Percentiles rank a stretch among this genome's conserved stretches.
Conservation (phyloP, 139 green algal species). For the Tetradesmus lagerheimii region DNA sequence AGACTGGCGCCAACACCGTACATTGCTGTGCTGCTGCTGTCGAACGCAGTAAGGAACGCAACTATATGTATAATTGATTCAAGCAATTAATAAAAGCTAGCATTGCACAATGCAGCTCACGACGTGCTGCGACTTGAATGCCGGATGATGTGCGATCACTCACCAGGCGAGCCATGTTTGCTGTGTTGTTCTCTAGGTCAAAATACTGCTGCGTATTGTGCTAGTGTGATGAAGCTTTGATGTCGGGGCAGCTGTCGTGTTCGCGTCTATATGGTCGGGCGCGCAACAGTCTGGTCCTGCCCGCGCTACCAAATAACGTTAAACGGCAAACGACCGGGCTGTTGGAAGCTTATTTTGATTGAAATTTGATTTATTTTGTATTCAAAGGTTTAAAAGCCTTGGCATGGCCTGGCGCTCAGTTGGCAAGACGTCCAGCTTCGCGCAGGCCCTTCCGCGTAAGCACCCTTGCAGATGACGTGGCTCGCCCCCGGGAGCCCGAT, state of each 20-base stretch:
- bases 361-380: no score
- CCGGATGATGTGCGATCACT: neutral
- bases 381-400: no score
- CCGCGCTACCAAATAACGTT: neutral
- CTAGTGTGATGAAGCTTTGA: neutral
- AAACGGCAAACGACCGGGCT: neutral
- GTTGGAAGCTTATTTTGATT: neutral
- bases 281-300: neutral
- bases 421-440: no score
- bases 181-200: neutral
- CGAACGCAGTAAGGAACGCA: no score
- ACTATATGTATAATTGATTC: no score
- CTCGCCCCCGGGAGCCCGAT: no score
- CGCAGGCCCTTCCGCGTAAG: no score
- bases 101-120: neutral
- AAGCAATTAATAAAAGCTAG: no score
- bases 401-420: no score
- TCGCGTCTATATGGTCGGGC: neutral
- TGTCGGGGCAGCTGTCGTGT: neutral
- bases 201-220: no score
- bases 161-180: neutral
- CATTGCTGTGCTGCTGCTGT: neutral
- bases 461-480: no score
- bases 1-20: neutral
- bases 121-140: neutral